phyloP scores from a whole-genome alignment of 2,329 filamentous ascomycete genomes.

The Pseudogymnoascus sp. region DNA sequence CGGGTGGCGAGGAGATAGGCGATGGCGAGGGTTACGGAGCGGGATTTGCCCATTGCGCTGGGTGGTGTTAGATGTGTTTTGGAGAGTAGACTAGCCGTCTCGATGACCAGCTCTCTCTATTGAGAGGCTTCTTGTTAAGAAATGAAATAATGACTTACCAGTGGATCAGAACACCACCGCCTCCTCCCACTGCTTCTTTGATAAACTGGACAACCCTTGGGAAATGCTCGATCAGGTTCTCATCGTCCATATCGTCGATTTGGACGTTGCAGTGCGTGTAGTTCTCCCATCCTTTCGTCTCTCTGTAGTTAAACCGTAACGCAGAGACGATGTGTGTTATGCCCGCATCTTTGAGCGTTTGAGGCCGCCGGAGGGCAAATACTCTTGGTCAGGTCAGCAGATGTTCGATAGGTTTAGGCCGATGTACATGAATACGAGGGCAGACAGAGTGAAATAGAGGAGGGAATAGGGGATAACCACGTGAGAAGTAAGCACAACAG shows the following conservation, averaged over 20 bases:
- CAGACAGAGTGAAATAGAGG: background rate
- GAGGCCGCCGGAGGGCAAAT: constrained; percentile 66
- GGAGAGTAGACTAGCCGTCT: too few relatives aligned
- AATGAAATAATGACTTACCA: constrained; percentile 46
- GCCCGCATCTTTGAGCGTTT: constrained; percentile 59
- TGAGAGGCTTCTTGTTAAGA: background rate
- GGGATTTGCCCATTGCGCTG: constrained; percentile 94
- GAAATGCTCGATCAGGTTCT: constrained; percentile 77
- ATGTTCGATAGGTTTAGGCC: background rate
- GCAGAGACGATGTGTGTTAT: constrained; percentile 92
- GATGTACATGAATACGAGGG: background rate
- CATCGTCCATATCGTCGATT: constrained; percentile 84
- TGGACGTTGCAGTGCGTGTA: constrained; percentile 72
- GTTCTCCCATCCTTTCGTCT: constrained; percentile 45
- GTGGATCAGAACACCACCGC: constrained; percentile 58
- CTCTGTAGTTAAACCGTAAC: constrained; percentile 51
- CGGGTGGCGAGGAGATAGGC: constrained; percentile 75
- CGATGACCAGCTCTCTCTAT: background rate
- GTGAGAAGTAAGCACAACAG: background rate
- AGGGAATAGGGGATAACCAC: background rate
- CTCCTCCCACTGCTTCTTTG: constrained; percentile 58
- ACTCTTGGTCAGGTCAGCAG: constrained; percentile 45
- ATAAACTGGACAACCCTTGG: constrained; percentile 76
- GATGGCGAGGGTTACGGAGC: constrained; percentile 74
- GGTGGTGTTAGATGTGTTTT: constrained; percentile 13